Evolutionary conservation across 2,329 filamentous ascomycete species (phyloP).

Genomic region (Ophiognomonia clavigignenti-juglandacearum): DNA sequence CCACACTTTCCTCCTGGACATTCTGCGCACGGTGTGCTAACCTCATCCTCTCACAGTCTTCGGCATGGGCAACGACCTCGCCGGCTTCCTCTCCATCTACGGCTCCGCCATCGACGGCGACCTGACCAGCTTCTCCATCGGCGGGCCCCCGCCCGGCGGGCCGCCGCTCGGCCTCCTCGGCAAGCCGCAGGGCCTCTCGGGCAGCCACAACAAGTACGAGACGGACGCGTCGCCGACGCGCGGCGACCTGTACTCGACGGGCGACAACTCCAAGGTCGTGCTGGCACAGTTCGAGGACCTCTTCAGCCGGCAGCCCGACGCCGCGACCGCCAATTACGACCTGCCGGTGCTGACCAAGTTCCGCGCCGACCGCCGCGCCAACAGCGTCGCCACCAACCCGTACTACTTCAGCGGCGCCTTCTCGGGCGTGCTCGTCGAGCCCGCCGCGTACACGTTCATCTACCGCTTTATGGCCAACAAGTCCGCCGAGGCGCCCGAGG

Average conservation of each 20-base stretch:
- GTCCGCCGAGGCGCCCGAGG: conserved; percentile 25
- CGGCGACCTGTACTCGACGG: conserved; percentile 22
- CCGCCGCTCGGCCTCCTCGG: conserved; percentile 19
- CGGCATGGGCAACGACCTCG: conserved; percentile 38
- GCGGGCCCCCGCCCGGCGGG: conserved; percentile 20
- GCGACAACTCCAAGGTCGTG: conserved; percentile 18
- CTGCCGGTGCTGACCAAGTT: not conserved
- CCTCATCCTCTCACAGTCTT: conserved; percentile 25
- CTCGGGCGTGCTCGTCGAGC: conserved; percentile 43
- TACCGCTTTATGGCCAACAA: conserved; percentile 39
- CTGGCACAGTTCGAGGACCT: conserved; percentile 21
- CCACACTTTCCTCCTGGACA: not conserved
- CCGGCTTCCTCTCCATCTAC: conserved; percentile 34
- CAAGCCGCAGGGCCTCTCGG: conserved; percentile 20
- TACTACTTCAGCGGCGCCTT: conserved; percentile 50
- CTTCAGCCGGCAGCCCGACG: conserved; percentile 25
- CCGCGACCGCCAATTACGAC: conserved; percentile 29
- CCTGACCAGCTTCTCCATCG: conserved; percentile 39
- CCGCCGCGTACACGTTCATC: conserved; percentile 41
- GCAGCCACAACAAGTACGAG: conserved; percentile 24
- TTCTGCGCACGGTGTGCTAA: not conserved
- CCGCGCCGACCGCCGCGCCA: conserved; percentile 35
- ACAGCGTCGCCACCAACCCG: conserved; percentile 45
- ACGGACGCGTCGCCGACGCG: conserved; percentile 21
- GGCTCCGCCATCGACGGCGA: conserved; percentile 39